A percentile compares a stretch with the other conserved stretches of the same genome.
These are phyloP conservation scores for Nigrospora sphaerica DNA, from an alignment of 2,329 filamentous ascomycete genomes.

Conservation along the genomic window DNA sequence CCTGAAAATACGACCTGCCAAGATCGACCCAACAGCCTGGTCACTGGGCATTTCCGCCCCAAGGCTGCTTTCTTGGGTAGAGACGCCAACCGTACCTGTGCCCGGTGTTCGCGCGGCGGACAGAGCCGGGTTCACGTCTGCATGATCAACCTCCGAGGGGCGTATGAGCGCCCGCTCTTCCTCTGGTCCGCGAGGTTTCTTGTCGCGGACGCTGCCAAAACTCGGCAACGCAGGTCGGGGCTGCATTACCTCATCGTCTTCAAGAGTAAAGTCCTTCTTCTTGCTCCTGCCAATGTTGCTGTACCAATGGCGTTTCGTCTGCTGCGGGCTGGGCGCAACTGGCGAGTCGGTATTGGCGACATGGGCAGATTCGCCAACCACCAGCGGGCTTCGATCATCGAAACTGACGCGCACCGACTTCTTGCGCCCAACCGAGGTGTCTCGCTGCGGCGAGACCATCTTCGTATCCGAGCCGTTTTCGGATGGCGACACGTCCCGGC, in stretches of 20 bases:
- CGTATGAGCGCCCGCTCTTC: conserved; percentile 53
- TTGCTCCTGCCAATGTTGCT: conserved; percentile 39
- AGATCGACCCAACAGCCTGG: conserved; percentile 46
- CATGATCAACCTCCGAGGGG: conserved; percentile 33
- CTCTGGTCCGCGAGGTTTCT: conserved; percentile 43
- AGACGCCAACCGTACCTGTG: conserved; percentile 14
- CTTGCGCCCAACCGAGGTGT: conserved; percentile 39
- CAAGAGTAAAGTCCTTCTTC: conserved; percentile 41
- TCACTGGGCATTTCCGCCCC: conserved; percentile 48
- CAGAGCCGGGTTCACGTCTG: conserved; percentile 17
- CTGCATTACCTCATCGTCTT: conserved; percentile 65
- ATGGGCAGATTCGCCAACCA: conserved; percentile 41
- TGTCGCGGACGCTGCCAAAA: conserved; percentile 67
- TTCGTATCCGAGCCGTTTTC: conserved; percentile 37
- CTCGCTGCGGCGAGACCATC: conserved; percentile 20
- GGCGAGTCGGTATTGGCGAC: conserved; percentile 31
- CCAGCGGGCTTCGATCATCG: conserved; percentile 54
- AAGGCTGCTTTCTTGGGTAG: conserved; percentile 25
- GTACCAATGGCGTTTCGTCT: conserved; percentile 43
- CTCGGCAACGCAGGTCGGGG: conserved; percentile 67
- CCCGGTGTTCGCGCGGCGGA: conserved; percentile 15
- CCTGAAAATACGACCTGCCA: conserved; percentile 45
- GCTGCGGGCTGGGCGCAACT: conserved; percentile 28
- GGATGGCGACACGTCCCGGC: conserved; percentile 41
- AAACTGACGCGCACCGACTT: conserved; percentile 73